Evolutionary conservation across 352 stramenopile species (phyloP).

Genomic region (Blastocystis sp.): DNA sequence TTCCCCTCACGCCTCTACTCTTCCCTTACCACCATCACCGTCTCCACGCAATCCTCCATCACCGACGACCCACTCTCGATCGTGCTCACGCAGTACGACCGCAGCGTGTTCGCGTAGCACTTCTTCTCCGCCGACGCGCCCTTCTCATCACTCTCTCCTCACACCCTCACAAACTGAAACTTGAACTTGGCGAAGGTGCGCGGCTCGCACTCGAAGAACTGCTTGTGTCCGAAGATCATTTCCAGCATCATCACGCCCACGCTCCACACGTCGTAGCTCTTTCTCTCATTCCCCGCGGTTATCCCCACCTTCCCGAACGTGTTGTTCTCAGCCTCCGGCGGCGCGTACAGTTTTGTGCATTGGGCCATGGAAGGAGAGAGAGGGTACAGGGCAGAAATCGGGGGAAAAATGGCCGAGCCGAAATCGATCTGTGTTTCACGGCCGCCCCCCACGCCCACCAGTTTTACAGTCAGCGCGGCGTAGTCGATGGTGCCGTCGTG

Average conservation of each 20-base stretch:
- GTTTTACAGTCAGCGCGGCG: conserved; percentile 27
- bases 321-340: conserved; percentile 58
- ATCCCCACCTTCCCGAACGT: neutral
- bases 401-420: conserved; percentile 39
- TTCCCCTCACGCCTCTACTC: neutral
- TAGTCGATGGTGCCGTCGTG: conserved; percentile 1
- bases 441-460: neutral
- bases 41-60: conserved; percentile 53
- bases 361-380: conserved; percentile 52
- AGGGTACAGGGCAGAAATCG: conserved; percentile 44
- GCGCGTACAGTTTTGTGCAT: conserved; percentile 57
- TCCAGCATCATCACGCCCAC: conserved; percentile 67
- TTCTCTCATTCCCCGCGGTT: neutral
- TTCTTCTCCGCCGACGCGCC: conserved; percentile 32
- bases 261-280: conserved; percentile 68
- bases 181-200: conserved; percentile 26
- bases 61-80: neutral
- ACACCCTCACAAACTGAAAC: conserved; percentile 4
- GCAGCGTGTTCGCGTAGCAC: conserved; percentile 46
- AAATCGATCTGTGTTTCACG: conserved; percentile 60
- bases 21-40: conserved; percentile 3
- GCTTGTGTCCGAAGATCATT: conserved; percentile 46
- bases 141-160: neutral
- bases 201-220: conserved; percentile 62
- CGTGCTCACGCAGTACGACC: conserved; percentile 57